Evolutionary conservation across 164 flowering plant genomes (phyloP), one percentile per base, ranked within the genome.

Genomic region (Magnolia officinalis): DNA sequence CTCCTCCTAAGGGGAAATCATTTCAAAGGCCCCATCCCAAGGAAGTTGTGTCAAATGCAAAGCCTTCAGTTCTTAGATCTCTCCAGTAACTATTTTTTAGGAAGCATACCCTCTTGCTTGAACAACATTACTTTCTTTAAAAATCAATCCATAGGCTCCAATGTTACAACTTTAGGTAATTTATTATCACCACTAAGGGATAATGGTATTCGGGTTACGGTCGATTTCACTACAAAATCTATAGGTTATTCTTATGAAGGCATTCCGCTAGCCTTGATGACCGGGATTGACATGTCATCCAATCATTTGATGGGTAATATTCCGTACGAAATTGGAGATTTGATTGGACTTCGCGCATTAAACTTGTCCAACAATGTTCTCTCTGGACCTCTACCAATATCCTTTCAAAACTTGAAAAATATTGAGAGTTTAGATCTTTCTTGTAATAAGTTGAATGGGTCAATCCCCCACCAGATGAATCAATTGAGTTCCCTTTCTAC

Each of bases 341-440:
- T 69, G 26, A 59, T 2, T 10, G 67, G 14, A 45, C 13, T 75
- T 1, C 63, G 63, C 11, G 21, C 73, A 8, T 59, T 76, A 55
- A 70, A 70, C 45, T 65, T 76, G 31, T 76, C 78, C 20, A 18
- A 76, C 59, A 76, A 70, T 37, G 11, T 24, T 24, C 45, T 76
- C 2, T 26, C 67, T 52, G 73, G 78, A 4, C 63, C 20, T 16
- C 24, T 70, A n/a, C 78, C 78, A 8, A 20, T 2, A 45, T 58
- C 21, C 67, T 76, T 76, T 63, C 66, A 49, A 51, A 49, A 61
- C 20, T 45, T 76, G 49, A 0, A 49, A 49, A 18, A 18, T 1
- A 20, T 76, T 21, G 78, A 76, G 63, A 63, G 59, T 7, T 71
- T 76, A 50, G 78, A 76, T 63, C 69, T 76, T 51, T 76, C 78